A percentile compares a stretch with the other conserved stretches of the same genome.
Evolutionary conservation across 768 basidiomycete species (phyloP).

Genomic region (Termitomyces heimii): DNA sequence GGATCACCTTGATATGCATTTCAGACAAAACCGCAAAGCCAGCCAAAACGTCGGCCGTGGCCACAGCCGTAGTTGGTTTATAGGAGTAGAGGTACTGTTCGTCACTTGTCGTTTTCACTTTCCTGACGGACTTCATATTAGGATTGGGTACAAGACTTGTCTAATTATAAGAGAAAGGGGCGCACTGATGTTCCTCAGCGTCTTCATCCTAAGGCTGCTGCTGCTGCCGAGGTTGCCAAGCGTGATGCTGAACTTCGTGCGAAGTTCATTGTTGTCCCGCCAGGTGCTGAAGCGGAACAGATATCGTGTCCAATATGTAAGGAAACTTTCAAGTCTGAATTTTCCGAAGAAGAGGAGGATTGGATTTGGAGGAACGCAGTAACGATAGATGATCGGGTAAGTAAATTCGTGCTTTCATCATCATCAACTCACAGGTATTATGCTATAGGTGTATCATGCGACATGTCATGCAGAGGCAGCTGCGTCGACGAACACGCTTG

Average conservation of each 20-base stretch:
- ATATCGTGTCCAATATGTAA: slow-evolving; percentile 96
- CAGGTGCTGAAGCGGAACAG: slow-evolving; percentile 78
- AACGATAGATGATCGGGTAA: slow-evolving; percentile 74
- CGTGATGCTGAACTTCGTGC: slow-evolving; percentile 71
- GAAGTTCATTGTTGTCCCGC: slow-evolving; percentile 84
- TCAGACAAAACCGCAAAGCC: slow-evolving; percentile 84
- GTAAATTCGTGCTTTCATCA: slow-evolving; percentile 17
- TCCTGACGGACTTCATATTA: slow-evolving; percentile 22
- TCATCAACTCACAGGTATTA: not conserved
- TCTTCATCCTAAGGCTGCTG: slow-evolving; percentile 49
- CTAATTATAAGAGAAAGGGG: slow-evolving; percentile 65
- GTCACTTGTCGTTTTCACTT: slow-evolving; percentile 10
- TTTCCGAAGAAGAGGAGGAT: slow-evolving; percentile 92
- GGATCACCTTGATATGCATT: slow-evolving; percentile 95
- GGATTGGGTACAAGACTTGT: slow-evolving; percentile 84
- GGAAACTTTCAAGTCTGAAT: slow-evolving; percentile 87
- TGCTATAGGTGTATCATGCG: slow-evolving; percentile 79
- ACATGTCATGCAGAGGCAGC: slow-evolving; percentile 87
- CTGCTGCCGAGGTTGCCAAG: slow-evolving; percentile 61
- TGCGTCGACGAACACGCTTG: slow-evolving; percentile 57
- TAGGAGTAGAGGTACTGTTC: slow-evolving; percentile 66
- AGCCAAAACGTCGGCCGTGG: slow-evolving; percentile 76
- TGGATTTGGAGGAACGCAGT: slow-evolving; percentile 97
- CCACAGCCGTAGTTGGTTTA: slow-evolving; percentile 87
- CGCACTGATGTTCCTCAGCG: slow-evolving; percentile 47